Evolutionary conservation across 2,329 filamentous ascomycete genomes (phyloP).

Genomic region (Claviceps sp.): DNA sequence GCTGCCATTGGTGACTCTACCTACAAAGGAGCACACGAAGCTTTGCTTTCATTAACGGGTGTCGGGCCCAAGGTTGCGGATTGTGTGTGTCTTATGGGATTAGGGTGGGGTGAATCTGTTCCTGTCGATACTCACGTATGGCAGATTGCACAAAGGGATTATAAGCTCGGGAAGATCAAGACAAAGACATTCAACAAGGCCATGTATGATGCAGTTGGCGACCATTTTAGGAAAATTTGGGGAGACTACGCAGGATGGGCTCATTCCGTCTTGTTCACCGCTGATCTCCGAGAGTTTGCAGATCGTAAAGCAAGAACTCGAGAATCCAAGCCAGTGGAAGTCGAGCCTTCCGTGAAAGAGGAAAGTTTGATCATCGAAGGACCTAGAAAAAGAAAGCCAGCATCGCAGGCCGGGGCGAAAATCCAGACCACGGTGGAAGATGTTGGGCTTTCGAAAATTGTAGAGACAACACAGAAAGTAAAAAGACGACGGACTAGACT

Average conservation of each 20-base stretch:
- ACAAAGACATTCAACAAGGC: conserved; percentile 74
- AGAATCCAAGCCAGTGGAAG: background rate
- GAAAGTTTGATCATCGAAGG: conserved; percentile 13
- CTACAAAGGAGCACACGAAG: conserved; percentile 69
- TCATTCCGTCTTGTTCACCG: conserved; percentile 91
- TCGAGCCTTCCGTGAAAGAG: conserved; percentile 7
- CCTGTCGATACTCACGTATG: conserved; percentile 97
- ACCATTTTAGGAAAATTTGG: conserved; percentile 83
- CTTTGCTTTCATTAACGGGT: conserved; percentile 65
- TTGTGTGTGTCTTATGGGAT: conserved; percentile 89
- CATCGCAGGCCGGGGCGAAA: conserved; percentile 8
- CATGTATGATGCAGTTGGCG: conserved; percentile 80
- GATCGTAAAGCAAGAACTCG: conserved; percentile 32
- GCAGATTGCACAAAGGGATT: conserved; percentile 95
- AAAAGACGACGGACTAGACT: conserved; percentile 17
- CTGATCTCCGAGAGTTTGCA: conserved; percentile 76
- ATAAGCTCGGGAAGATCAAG: conserved; percentile 79
- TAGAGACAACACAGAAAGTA: conserved; percentile 13
- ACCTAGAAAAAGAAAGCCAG: conserved; percentile 15
- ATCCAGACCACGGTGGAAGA: conserved; percentile 11
- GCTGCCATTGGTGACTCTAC: conserved; percentile 28
- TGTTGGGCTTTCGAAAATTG: conserved; percentile 8
- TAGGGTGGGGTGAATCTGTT: conserved; percentile 91
- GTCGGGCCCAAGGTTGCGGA: conserved; percentile 96
- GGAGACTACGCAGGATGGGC: conserved; percentile 93